Conservation (phyloP, 805 yeast species). For the Vanderwaltozyma tropicalis region DNA sequence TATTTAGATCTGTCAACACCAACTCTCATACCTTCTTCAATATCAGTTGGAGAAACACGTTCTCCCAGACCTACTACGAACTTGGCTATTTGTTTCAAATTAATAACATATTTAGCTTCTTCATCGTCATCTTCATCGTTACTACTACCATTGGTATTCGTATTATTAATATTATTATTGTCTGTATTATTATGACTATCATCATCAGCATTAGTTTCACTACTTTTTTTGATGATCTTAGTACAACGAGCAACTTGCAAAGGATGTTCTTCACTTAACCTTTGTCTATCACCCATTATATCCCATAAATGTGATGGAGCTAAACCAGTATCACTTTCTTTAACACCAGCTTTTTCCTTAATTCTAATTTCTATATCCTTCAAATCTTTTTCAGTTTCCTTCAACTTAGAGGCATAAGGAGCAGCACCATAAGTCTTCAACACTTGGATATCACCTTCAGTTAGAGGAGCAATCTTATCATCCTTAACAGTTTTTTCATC, state of each 20-base stretch:
- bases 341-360: slow-evolving; percentile 87
- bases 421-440: slow-evolving; percentile 96
- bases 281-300: slow-evolving; percentile 87
- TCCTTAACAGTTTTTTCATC: slow-evolving; percentile 46
- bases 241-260: slow-evolving; percentile 98
- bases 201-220: slow-evolving; percentile 27
- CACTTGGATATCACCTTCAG: slow-evolving; percentile 96
- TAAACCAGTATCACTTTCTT: slow-evolving; percentile 95
- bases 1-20: slow-evolving; percentile 97
- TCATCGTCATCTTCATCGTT: slow-evolving; percentile 54
- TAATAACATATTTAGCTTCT: slow-evolving; percentile 86
- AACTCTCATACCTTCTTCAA: slow-evolving; percentile 98
- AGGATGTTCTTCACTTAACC: slow-evolving; percentile 90
- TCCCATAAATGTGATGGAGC: slow-evolving; percentile 98
- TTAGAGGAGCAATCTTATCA: slow-evolving; percentile 72
- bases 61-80: slow-evolving; percentile 96
- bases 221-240: slow-evolving; percentile 70
- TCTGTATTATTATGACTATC: slow-evolving; percentile 5
- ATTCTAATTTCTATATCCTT: slow-evolving; percentile 76
- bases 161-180: slow-evolving; percentile 13
- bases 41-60: slow-evolving; percentile 95
- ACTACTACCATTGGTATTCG: slow-evolving; percentile 10
- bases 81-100: slow-evolving; percentile 95
- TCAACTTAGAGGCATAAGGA: slow-evolving; percentile 77
- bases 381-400: slow-evolving; percentile 77